Evolutionary conservation across 202 grass and related monocot genomes (phyloP).

Genomic region (Eragrostis tef): DNA sequence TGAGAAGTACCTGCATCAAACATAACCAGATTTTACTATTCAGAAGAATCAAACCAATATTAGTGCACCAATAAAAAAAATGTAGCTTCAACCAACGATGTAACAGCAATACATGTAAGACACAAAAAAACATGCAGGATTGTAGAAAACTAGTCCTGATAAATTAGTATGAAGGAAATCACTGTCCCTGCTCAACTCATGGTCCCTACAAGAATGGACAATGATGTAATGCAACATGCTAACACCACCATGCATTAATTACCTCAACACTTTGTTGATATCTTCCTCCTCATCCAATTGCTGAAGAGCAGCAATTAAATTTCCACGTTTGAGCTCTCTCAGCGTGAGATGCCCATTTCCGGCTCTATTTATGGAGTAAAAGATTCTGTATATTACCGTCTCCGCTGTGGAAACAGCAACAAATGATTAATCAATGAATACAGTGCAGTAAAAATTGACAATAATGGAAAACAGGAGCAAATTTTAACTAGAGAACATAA

Average conservation of each 20-base stretch:
- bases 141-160: slow-evolving; percentile 6
- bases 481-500: slow-evolving; percentile 7
- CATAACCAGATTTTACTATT: slow-evolving; percentile 20
- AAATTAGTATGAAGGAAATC: slow-evolving; percentile 19
- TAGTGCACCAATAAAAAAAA: background rate
- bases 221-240: background rate
- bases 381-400: slow-evolving; percentile 99
- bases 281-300: slow-evolving; percentile 98
- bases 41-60: background rate
- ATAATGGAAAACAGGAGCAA: background rate
- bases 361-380: slow-evolving; percentile 97
- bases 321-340: slow-evolving; percentile 93
- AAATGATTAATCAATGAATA: slow-evolving; percentile 38
- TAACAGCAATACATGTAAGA: slow-evolving; percentile 3
- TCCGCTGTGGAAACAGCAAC: slow-evolving; percentile 74
- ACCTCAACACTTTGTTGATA: slow-evolving; percentile 99
- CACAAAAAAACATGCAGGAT: slow-evolving; percentile 20
- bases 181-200: slow-evolving; percentile 27
- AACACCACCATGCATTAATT: slow-evolving; percentile 42
- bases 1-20: slow-evolving; percentile 86
- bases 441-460: slow-evolving; percentile 14
- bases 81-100: background rate
- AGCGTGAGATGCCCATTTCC: slow-evolving; percentile 91
- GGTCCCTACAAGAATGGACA: slow-evolving; percentile 12
- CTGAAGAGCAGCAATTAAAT: slow-evolving; percentile 96